Conservation (phyloP, 2,329 filamentous ascomycete genomes). For the Claviceps arundinis region DNA sequence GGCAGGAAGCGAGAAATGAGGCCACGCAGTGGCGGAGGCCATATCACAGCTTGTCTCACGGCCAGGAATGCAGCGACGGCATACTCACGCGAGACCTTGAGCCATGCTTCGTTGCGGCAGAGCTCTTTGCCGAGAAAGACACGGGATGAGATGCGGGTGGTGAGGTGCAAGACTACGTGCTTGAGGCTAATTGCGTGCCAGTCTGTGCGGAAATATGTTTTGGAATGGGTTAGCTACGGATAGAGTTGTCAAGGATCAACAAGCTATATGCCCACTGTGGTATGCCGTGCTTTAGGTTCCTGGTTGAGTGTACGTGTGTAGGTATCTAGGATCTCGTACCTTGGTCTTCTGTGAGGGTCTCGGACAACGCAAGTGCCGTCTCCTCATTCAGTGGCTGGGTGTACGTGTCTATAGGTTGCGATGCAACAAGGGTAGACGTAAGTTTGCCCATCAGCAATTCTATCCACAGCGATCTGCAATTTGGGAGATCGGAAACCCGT, state of each 20-base stretch:
- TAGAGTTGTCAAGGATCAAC: background rate
- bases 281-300: background rate
- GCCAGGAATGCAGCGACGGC: slow-evolving; percentile 26
- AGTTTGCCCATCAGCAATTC: background rate
- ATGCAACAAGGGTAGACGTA: background rate
- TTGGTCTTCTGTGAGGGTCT: background rate
- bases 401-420: background rate
- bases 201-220: background rate
- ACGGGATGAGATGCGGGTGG: slow-evolving; percentile 12
- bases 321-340: background rate
- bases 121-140: slow-evolving; percentile 26
- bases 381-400: background rate
- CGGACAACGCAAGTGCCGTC: background rate
- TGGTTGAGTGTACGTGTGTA: background rate
- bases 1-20: slow-evolving; percentile 16
- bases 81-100: slow-evolving; percentile 25
- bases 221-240: background rate
- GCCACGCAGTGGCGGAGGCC: slow-evolving; percentile 31
- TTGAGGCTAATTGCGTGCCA: background rate
- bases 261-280: background rate
- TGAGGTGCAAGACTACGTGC: background rate
- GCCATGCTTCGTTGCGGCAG: slow-evolving; percentile 30
- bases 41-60: slow-evolving; percentile 19
- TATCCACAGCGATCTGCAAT: background rate
- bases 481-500: background rate